A percentile compares a stretch with the other conserved stretches of the same genome.
These are phyloP conservation scores for Stephania japonica DNA, from an alignment of 164 flowering plant genomes.

Conservation along the genomic window DNA sequence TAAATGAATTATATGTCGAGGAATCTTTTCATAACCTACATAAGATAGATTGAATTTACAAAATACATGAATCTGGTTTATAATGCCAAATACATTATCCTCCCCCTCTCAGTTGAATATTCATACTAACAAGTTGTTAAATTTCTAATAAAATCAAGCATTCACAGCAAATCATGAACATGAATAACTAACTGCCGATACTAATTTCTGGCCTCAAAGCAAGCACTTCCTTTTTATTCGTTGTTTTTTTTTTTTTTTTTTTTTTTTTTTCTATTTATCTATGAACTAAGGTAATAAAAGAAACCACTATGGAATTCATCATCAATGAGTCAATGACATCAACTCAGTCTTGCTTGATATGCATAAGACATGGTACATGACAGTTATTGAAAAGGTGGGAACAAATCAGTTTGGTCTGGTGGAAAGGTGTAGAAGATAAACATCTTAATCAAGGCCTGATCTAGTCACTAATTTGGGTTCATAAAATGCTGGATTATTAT, in stretches of 20 bases:
- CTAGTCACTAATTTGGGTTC: neutral
- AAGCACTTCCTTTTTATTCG: no score
- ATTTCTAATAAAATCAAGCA: neutral
- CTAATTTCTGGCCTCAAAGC: neutral
- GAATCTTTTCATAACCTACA: neutral
- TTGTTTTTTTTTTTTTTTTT: no score
- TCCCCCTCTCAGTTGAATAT: no score
- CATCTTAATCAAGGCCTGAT: no score
- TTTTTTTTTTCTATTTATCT: neutral
- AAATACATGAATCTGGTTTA: no score
- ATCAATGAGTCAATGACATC: neutral
- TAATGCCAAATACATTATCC: no score
- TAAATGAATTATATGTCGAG: neutral
- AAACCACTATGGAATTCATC: neutral
- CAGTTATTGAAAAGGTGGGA: neutral
- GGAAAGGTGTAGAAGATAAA: no score
- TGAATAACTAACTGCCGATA: no score
- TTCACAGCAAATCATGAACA: neutral
- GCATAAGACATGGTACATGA: neutral
- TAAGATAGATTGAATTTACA: no score
- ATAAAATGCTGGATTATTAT: neutral
- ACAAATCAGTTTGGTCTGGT: conserved; percentile 1
- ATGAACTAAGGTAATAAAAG: neutral
- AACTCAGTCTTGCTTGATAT: neutral
- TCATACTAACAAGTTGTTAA: no score